Evolutionary conservation across 2,329 filamentous ascomycete species (phyloP), one percentile per base, ranked within the genome.

Genomic region (Paraconiothyrium brasiliense): DNA sequence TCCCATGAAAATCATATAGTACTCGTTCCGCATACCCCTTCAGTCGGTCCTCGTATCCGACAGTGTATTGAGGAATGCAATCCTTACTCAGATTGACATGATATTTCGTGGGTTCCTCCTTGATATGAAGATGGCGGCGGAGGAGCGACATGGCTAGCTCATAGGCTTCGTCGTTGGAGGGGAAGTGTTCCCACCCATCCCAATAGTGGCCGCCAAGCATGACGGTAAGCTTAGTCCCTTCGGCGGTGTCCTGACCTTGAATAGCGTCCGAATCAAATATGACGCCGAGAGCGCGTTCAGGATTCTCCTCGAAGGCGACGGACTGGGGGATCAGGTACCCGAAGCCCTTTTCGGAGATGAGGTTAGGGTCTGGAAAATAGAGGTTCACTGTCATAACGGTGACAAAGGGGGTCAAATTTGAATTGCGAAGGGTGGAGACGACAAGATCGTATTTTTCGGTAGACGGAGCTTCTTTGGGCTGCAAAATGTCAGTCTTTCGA

Each of bases 181-280:
- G 93, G 60, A 87, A 87, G 43, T 82, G 80, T 1, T 78, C 72
- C 82, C 85, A 88, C 60, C 82, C 85, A 75, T 93, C 85, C 92
- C 92, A 98, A 86, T 92, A 93, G 80, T 97, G 93, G 1, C 95
- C 95, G 61, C 95, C 95, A 59, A 99, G 83, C 89, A 99, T 97
- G 69, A 98, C 92, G 16, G 94, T 97, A 57, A 98, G 80, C 77
- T 97, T 97, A 14, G 93, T 97, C 27, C 92, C 93, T 0, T 77
- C 73, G 1, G 78, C 83, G 4, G 80, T 83, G 73, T 90, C 87
- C 68, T 86, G 84, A 20, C 84, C 85, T 52, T 78, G 72, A n/a
- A 83, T 80, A 20, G 86, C 85, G 65, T 92, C 89, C 2, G 89
- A 92, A 78, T 97, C 93, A 78, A 98, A 98, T 62, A 98, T 91